These are phyloP conservation scores for Trichomonascaceae sp. DNA, from an alignment of 1,139 yeast genomes.

Conservation along the genomic window DNA sequence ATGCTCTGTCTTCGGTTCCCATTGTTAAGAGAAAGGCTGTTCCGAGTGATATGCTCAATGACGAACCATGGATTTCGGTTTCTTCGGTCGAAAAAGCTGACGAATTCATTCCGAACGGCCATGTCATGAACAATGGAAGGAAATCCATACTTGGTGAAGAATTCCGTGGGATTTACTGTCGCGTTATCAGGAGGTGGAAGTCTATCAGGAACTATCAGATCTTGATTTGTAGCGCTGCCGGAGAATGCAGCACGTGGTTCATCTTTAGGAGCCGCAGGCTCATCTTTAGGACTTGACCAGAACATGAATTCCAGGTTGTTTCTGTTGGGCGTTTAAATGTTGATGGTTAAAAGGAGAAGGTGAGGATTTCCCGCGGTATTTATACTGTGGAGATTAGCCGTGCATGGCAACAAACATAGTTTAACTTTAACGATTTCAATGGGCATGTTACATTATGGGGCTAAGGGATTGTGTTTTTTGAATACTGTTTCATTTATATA, in stretches of 20 bases:
- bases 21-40: conserved; percentile 46
- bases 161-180: conserved; percentile 56
- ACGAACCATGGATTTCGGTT: conserved; percentile 86
- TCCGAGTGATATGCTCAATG: conserved; percentile 84
- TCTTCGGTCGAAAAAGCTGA: conserved; percentile 80
- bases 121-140: conserved; percentile 94
- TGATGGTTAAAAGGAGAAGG: neutral
- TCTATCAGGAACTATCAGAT: neutral
- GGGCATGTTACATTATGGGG: neutral
- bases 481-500: too few species aligned
- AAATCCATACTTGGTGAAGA: conserved; percentile 62
- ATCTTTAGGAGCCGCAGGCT: neutral
- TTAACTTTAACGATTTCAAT: neutral
- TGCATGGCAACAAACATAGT: neutral
- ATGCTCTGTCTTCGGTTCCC: conserved; percentile 73
- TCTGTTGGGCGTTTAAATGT: neutral
- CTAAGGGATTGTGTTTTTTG: too few species aligned
- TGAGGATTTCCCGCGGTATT: neutral
- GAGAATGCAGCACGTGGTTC: neutral
- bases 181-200: neutral
- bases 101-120: conserved; percentile 63
- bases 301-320: neutral
- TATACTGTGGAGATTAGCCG: neutral
- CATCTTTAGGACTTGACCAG: neutral
- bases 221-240: neutral